A percentile compares a stretch with the other conserved stretches of the same genome.
These are phyloP conservation scores for Ulota crispa DNA, from an alignment of 225 moss, liverwort and hornwort genomes.

Conservation along the genomic window DNA sequence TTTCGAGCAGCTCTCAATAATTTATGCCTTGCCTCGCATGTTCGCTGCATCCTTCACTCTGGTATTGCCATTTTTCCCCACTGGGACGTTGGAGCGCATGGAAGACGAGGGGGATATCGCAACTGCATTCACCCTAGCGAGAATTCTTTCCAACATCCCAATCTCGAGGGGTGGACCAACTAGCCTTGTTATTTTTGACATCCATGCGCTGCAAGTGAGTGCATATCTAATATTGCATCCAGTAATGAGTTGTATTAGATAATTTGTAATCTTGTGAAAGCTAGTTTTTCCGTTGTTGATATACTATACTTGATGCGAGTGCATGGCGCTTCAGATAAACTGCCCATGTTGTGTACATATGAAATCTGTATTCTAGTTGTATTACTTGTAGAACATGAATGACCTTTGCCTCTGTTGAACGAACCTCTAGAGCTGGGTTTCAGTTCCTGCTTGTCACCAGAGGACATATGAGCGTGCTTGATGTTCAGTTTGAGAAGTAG, in stretches of 20 bases:
- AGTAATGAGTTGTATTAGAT: background rate
- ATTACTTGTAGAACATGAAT: background rate
- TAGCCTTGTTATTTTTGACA: slow-evolving; percentile 98
- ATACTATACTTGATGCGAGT: background rate
- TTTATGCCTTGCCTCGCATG: slow-evolving; percentile 96
- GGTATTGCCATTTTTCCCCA: slow-evolving; percentile 96
- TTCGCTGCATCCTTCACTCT: slow-evolving; percentile 96
- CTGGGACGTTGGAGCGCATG: slow-evolving; percentile 98
- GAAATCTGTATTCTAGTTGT: background rate
- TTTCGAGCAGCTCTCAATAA: slow-evolving; percentile 97
- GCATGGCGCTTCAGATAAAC: background rate
- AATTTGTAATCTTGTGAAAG: background rate
- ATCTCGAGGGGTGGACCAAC: slow-evolving; percentile 99
- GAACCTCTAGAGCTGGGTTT: background rate
- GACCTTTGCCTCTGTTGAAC: background rate
- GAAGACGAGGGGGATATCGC: slow-evolving; percentile 99
- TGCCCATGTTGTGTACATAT: background rate
- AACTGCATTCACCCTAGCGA: slow-evolving; percentile 90
- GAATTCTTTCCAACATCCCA: slow-evolving; percentile 92
- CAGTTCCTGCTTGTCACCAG: background rate
- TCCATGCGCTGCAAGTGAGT: slow-evolving; percentile 93
- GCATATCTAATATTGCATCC: background rate
- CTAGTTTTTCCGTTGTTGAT: background rate
- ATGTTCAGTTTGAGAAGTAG: slow-evolving; percentile 20
- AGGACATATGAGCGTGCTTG: slow-evolving; percentile 12